Conservation (phyloP, 768 basidiomycete genomes). For the Pholiota conissans region DNA sequence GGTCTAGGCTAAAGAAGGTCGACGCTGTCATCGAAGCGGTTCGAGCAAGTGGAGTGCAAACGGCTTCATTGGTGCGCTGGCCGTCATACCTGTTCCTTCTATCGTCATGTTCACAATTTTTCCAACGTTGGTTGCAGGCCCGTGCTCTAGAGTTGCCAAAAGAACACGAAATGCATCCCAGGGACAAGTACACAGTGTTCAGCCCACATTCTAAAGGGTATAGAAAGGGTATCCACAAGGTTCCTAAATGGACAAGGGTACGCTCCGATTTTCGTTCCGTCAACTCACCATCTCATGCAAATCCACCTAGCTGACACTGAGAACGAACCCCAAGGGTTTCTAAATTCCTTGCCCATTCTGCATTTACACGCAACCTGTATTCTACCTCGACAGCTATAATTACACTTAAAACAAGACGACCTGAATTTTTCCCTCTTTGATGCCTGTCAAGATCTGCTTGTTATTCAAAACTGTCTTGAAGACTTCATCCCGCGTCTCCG, state of each 20-base stretch:
- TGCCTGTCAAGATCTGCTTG: constrained; percentile 57
- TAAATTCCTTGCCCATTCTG: constrained; percentile 34
- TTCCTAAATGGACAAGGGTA: constrained; percentile 96
- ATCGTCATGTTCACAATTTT: not conserved
- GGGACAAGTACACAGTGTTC: constrained; percentile 96
- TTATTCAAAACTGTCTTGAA: constrained; percentile 73
- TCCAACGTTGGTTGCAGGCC: constrained; percentile 39
- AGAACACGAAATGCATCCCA: constrained; percentile 88
- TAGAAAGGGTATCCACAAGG: constrained; percentile 93
- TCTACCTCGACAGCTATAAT: constrained; percentile 20
- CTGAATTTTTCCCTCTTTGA: constrained; percentile 72
- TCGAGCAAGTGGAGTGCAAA: constrained; percentile 76
- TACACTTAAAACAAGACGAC: constrained; percentile 71
- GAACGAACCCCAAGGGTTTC: constrained; percentile 92
- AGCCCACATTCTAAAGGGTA: constrained; percentile 69
- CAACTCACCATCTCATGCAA: constrained; percentile 5
- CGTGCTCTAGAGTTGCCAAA: constrained; percentile 84
- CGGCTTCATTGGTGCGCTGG: constrained; percentile 67
- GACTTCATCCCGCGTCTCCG: constrained; percentile 80
- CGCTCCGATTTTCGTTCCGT: constrained; percentile 20
- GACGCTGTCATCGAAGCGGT: constrained; percentile 93
- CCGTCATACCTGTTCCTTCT: not conserved
- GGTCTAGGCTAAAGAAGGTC: constrained; percentile 86
- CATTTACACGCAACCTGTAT: constrained; percentile 15
- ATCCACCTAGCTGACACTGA: constrained; percentile 65